Percentiles rank a stretch among this genome's conserved stretches.
Conservation (phyloP, 2,329 filamentous ascomycete species). For the Alternaria novae-zelandiae region DNA sequence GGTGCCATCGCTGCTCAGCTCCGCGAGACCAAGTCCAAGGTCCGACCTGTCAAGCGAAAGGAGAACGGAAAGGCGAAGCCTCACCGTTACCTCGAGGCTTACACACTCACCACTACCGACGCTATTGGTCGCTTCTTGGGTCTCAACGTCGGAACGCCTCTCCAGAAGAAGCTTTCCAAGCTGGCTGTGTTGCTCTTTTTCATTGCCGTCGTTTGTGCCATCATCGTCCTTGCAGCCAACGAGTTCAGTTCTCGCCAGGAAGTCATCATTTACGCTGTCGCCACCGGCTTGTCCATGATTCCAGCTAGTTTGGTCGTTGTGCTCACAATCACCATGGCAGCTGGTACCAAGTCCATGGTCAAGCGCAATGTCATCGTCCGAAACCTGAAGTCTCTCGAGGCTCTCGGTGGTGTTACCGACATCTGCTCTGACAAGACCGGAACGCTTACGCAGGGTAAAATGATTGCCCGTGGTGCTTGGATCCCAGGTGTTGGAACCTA, state of each 20-base stretch:
- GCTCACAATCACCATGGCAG: conserved; percentile 49
- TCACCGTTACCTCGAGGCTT: conserved; percentile 57
- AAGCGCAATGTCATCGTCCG: conserved; percentile 44
- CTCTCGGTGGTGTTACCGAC: conserved; percentile 45
- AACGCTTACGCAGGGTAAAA: conserved; percentile 48
- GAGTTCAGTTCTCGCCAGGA: conserved; percentile 47
- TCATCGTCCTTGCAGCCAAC: conserved; percentile 51
- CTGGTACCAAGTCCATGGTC: conserved; percentile 48
- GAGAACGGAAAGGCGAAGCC: conserved; percentile 42
- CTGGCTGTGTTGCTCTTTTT: conserved; percentile 45
- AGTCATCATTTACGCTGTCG: conserved; percentile 50
- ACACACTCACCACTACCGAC: conserved; percentile 56
- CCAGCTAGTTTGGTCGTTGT: conserved; percentile 47
- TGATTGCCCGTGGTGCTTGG: conserved; percentile 48
- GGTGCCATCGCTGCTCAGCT: conserved; percentile 74
- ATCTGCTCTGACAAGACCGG: conserved; percentile 62
- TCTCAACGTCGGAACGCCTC: conserved; percentile 48
- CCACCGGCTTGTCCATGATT: conserved; percentile 49
- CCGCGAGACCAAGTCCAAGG: conserved; percentile 55
- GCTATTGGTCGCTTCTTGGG: conserved; percentile 49
- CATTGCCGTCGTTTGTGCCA: conserved; percentile 47
- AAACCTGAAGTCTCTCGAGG: conserved; percentile 46
- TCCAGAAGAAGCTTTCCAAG: conserved; percentile 47
- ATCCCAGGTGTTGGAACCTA: conserved; percentile 47
- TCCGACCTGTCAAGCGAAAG: conserved; percentile 52